Conservation (phyloP, 345 rosid genomes). For the Dimocarpus longan region DNA sequence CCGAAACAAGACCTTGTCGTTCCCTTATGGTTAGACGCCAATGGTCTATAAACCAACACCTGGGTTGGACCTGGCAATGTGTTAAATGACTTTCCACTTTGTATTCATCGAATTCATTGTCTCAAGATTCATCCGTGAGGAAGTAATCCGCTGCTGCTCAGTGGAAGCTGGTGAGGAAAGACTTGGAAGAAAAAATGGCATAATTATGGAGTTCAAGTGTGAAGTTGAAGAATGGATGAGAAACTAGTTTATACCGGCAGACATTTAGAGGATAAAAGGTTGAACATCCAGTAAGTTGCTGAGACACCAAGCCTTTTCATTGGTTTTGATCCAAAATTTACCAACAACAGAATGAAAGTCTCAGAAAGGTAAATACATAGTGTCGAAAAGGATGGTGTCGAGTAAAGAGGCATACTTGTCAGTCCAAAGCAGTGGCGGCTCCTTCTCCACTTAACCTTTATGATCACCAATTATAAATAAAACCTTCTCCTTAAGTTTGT, state of each 20-base stretch:
- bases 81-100: not conserved
- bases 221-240: not conserved
- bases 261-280: not conserved
- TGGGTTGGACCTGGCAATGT: not conserved
- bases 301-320: not conserved
- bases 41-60: constrained; percentile 6
- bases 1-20: no score
- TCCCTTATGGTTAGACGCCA: not conserved
- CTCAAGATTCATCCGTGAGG: not conserved
- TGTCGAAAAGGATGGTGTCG: not conserved
- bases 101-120: constrained; percentile 3
- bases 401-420: constrained; percentile 26
- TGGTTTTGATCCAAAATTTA: not conserved
- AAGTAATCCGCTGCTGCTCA: constrained; percentile 9
- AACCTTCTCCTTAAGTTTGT: constrained; percentile 58
- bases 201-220: not conserved
- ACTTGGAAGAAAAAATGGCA: constrained; percentile 12
- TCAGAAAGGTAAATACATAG: not conserved
- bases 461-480: constrained; percentile 47
- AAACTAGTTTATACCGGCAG: not conserved
- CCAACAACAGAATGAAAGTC: not conserved
- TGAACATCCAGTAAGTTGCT: not conserved
- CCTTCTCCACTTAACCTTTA: constrained; percentile 31
- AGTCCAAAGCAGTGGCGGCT: constrained; percentile 5
- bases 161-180: not conserved